phyloP scores from a whole-genome alignment of 2,329 filamentous ascomycete genomes.

The Podosphaera xanthii region DNA sequence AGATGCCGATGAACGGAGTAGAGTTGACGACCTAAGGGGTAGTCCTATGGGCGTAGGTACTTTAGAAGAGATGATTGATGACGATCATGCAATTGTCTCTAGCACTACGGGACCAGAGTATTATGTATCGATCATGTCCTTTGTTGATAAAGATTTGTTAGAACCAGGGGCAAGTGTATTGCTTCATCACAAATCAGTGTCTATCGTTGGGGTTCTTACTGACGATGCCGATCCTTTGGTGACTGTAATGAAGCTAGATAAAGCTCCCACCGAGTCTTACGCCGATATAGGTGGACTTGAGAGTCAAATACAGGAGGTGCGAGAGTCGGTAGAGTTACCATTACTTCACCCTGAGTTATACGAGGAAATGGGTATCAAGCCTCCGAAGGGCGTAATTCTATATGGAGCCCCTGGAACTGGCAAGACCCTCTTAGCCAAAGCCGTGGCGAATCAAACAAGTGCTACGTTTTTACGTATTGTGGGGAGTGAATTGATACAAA shows the following conservation, averaged over 20 bases:
- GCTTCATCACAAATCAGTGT: conserved; percentile 92
- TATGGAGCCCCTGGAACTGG: conserved; percentile 94
- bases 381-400: conserved; percentile 95
- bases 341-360: conserved; percentile 90
- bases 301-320: conserved; percentile 86
- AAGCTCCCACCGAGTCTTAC: conserved; percentile 93
- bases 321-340: conserved; percentile 89
- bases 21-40: conserved; percentile 94
- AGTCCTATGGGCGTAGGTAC: conserved; percentile 98
- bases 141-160: conserved; percentile 94
- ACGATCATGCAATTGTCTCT: conserved; percentile 95
- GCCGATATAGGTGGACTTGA: conserved; percentile 96
- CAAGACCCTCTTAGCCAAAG: conserved; percentile 89
- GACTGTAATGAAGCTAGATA: conserved; percentile 98
- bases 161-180: conserved; percentile 91
- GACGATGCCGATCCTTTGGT: conserved; percentile 91
- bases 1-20: conserved; percentile 80
- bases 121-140: conserved; percentile 99
- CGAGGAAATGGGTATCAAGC: conserved; percentile 99
- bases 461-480: conserved; percentile 96
- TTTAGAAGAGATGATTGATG: conserved; percentile 94
- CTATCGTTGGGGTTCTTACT: conserved; percentile 88
- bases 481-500: conserved; percentile 91
- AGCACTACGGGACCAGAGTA: conserved; percentile 95
- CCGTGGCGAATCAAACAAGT: conserved; percentile 95